Percentiles rank a stretch among this genome's conserved stretches.
Evolutionary conservation across 345 rosid genomes (phyloP).

Genomic region (Psidium guajava): DNA sequence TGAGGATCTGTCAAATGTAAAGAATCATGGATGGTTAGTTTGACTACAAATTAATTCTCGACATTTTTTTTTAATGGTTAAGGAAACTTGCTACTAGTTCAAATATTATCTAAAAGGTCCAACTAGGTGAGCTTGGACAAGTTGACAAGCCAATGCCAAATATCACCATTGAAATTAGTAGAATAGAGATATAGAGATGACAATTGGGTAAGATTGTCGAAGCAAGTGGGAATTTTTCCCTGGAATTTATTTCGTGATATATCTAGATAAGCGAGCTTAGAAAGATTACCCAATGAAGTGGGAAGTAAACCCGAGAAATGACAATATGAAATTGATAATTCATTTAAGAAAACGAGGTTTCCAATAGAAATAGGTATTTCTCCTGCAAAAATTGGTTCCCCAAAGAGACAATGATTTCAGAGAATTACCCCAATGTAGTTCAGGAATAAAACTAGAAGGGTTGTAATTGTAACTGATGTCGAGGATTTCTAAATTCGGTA

Average conservation of each 20-base stretch:
- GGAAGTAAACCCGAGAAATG: not conserved
- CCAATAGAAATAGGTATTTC: not conserved
- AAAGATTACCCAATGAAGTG: not conserved
- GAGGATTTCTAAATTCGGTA: not conserved
- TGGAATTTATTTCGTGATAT: not conserved
- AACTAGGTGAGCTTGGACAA: not conserved
- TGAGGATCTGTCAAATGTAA: not conserved
- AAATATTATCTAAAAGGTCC: not conserved
- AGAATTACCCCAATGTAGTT: not conserved
- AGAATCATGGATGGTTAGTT: not conserved
- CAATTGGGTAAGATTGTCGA: not conserved
- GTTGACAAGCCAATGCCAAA: not conserved
- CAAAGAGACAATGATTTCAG: not conserved
- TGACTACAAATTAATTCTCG: not conserved
- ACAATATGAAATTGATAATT: not conserved
- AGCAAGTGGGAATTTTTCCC: not conserved
- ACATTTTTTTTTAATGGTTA: too few relatives aligned
- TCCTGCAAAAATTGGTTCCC: not conserved
- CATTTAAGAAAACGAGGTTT: not conserved
- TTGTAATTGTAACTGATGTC: accelerated
- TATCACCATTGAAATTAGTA: too few relatives aligned
- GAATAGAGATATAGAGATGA: accelerated
- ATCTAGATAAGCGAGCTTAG: not conserved
- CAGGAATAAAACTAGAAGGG: not conserved
- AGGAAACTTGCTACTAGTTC: not conserved